Evolutionary conservation across 805 yeast species (phyloP).

Genomic region (Wickerhamiella kurtzmanii): DNA sequence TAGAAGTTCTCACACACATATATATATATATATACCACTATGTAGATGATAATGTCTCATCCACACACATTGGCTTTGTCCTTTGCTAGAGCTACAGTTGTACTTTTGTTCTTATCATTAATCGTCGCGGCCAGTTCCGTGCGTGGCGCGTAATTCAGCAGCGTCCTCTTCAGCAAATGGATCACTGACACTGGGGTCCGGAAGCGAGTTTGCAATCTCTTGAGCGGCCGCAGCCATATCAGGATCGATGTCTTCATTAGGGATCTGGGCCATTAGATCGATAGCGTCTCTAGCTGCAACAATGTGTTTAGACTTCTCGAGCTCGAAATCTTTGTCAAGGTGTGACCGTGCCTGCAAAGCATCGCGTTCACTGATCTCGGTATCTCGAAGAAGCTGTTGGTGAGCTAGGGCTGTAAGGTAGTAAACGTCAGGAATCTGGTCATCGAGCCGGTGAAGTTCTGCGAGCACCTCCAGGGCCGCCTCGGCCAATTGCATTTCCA

Average conservation of each 20-base stretch:
- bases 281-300: constrained; percentile 31
- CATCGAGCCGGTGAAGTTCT: constrained; percentile 64
- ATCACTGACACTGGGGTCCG: constrained; percentile 35
- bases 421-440: constrained; percentile 65
- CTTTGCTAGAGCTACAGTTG: no score
- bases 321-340: constrained; percentile 7
- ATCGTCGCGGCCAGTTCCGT: no score
- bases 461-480: constrained; percentile 51
- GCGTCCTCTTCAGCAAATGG: constrained; percentile 13
- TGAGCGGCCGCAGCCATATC: constrained; percentile 46
- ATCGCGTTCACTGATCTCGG: background rate
- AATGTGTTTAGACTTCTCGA: constrained; percentile 24
- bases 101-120: no score
- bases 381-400: constrained; percentile 14
- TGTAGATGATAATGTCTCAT: background rate
- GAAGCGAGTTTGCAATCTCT: constrained; percentile 40
- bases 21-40: background rate
- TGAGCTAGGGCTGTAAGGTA: constrained; percentile 75
- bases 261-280: constrained; percentile 30
- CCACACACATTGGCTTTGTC: no score
- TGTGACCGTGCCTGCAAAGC: background rate
- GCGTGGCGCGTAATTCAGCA: no score
- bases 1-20: background rate
- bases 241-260: constrained; percentile 37
- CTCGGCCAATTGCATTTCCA: constrained; percentile 66